phyloP scores from a whole-genome alignment of 129 eudicot genomes.

The Ambrosia trifida region DNA sequence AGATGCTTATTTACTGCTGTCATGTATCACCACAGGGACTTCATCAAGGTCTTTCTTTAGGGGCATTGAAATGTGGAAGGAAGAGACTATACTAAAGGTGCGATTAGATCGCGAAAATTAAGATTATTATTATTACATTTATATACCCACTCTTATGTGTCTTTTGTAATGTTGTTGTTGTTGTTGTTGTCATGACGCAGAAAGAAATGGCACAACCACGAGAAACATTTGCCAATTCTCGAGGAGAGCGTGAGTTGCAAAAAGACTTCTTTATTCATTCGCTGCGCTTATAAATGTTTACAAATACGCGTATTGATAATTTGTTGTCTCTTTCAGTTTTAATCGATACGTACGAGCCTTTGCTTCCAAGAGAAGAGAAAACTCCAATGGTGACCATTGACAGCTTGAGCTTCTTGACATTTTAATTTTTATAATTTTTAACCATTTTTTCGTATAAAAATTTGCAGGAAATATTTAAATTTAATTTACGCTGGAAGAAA shows the following conservation, averaged over 20 bases:
- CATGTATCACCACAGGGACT: constrained; percentile 53
- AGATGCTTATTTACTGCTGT: constrained; percentile 8
- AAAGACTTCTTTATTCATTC: not conserved
- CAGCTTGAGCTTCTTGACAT: constrained; percentile 11
- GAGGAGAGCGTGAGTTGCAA: constrained; percentile 73
- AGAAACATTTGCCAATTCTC: constrained; percentile 57
- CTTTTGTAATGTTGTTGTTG: not conserved
- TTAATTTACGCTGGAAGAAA: constrained; percentile 67
- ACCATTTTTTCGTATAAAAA: not conserved
- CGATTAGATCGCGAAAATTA: not conserved
- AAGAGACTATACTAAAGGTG: constrained; percentile 74
- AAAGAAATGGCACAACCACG: constrained; percentile 56
- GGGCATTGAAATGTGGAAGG: constrained; percentile 95
- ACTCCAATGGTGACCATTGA: constrained; percentile 57
- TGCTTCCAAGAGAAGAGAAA: constrained; percentile 71
- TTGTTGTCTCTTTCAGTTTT: constrained; percentile 50
- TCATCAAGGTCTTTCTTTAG: constrained; percentile 85
- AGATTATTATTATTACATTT: not conserved
- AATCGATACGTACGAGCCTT: constrained; percentile 74
- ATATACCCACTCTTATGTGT: not conserved
- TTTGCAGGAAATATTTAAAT: constrained; percentile 63
- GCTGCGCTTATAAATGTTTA: not conserved
- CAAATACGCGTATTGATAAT: not conserved
- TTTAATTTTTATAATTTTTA: not conserved
- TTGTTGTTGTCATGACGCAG: constrained; percentile 48